Percentiles rank a stretch among this genome's conserved stretches.
phyloP scores from a whole-genome alignment of 805 yeast species.

The Priceomyces melissophilus region DNA sequence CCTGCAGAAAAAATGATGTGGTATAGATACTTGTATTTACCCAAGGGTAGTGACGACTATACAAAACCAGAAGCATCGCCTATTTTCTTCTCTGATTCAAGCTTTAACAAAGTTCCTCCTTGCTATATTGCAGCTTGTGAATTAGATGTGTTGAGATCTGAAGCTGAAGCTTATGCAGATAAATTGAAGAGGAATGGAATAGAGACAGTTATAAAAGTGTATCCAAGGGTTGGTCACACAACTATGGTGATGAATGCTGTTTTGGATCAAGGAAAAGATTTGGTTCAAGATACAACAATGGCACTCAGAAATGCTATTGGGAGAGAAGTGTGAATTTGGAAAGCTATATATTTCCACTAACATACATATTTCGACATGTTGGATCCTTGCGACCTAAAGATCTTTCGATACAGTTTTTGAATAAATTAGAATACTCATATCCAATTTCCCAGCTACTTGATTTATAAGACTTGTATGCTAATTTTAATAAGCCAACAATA shows the following conservation, averaged over 20 bases:
- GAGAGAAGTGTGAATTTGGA: background rate
- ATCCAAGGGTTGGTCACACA: slow-evolving; percentile 46
- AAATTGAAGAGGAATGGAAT: slow-evolving; percentile 38
- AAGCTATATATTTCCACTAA: background rate
- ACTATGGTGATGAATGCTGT: slow-evolving; percentile 47
- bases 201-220: slow-evolving; percentile 27
- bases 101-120: slow-evolving; percentile 38
- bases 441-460: slow-evolving; percentile 55
- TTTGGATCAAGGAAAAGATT: slow-evolving; percentile 29
- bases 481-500: slow-evolving; percentile 52
- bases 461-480: slow-evolving; percentile 34
- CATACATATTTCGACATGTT: slow-evolving; percentile 52
- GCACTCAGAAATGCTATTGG: slow-evolving; percentile 28
- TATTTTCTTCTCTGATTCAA: slow-evolving; percentile 35
- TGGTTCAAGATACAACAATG: slow-evolving; percentile 27
- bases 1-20: slow-evolving; percentile 46
- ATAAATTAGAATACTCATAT: slow-evolving; percentile 50
- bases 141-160: slow-evolving; percentile 43
- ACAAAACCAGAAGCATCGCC: slow-evolving; percentile 39
- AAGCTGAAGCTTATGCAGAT: slow-evolving; percentile 40
- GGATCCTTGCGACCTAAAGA: slow-evolving; percentile 47
- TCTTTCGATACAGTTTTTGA: slow-evolving; percentile 53
- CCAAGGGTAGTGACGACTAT: slow-evolving; percentile 22
- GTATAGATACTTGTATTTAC: slow-evolving; percentile 41
- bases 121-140: slow-evolving; percentile 41